Conservation (phyloP, 805 yeast species). For the Cyberlindnera japonica region DNA sequence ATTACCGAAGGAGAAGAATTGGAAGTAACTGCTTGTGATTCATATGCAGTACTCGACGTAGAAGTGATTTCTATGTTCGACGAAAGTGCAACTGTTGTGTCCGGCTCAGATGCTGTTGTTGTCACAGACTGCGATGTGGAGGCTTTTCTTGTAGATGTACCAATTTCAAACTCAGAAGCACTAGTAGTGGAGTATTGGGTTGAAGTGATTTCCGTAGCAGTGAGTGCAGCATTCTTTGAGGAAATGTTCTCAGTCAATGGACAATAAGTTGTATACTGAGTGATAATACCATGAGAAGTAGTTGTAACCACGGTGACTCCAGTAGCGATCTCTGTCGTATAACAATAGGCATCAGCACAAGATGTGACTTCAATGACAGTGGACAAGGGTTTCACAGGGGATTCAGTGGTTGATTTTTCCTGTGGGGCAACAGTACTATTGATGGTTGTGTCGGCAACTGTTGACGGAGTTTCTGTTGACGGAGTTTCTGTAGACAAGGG, state of each 20-base stretch:
- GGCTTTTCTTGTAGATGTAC: too few relatives aligned
- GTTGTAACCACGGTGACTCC: conserved; percentile 24
- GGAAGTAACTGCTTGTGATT: too few relatives aligned
- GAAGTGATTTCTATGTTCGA: too few relatives aligned
- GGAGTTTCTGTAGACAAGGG: conserved; percentile 15
- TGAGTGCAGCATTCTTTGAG: neutral
- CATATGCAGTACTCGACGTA: too few relatives aligned
- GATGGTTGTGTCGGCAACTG: neutral
- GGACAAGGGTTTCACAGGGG: too few relatives aligned
- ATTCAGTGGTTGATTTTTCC: too few relatives aligned
- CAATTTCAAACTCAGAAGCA: conserved; percentile 28
- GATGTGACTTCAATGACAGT: conserved; percentile 16
- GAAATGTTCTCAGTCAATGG: conserved; percentile 30
- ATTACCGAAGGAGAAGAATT: neutral
- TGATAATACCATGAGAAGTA: conserved; percentile 27
- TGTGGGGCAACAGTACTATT: neutral
- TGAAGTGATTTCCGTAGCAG: conserved; percentile 1
- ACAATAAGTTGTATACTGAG: conserved; percentile 35
- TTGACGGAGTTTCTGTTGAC: too few relatives aligned
- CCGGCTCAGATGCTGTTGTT: too few relatives aligned
- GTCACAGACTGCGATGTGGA: too few relatives aligned
- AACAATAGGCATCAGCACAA: conserved; percentile 21
- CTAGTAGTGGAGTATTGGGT: conserved; percentile 23
- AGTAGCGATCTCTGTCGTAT: conserved; percentile 28
- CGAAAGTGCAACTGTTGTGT: too few relatives aligned